These are phyloP conservation scores for Cladosporium halotolerans DNA, from an alignment of 2,329 filamentous ascomycete genomes.

Conservation along the genomic window DNA sequence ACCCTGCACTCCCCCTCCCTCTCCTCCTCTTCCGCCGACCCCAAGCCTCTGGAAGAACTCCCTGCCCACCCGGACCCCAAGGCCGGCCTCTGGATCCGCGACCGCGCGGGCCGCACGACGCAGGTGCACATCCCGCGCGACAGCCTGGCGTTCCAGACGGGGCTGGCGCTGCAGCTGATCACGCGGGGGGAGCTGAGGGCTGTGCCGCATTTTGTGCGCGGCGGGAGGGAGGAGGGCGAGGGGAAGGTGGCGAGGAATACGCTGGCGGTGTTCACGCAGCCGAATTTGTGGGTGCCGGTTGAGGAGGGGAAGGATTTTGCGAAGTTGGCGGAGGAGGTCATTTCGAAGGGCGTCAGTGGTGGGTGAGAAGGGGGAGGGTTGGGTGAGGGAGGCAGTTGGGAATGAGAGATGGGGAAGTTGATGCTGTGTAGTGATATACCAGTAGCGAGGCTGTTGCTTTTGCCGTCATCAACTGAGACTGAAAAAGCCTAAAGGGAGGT, in stretches of 20 bases:
- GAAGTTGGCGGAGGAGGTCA: constrained; percentile 55
- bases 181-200: constrained; percentile 87
- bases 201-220: constrained; percentile 90
- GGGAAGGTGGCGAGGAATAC: constrained; percentile 60
- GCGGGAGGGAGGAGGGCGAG: constrained; percentile 40
- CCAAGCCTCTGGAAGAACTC: constrained; percentile 60
- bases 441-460: too few relatives aligned
- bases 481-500: too few relatives aligned
- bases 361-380: not conserved
- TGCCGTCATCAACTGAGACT: too few relatives aligned
- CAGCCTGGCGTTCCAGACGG: constrained; percentile 93
- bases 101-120: constrained; percentile 71
- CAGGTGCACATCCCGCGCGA: constrained; percentile 88
- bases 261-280: constrained; percentile 93
- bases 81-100: constrained; percentile 90
- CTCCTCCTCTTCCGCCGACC: constrained; percentile 27
- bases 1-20: constrained; percentile 32
- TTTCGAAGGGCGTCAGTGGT: constrained; percentile 5
- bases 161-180: constrained; percentile 84
- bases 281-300: constrained; percentile 76
- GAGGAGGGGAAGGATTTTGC: constrained; percentile 70
- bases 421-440: too few relatives aligned
- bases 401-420: too few relatives aligned
- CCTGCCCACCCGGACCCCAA: constrained; percentile 69
- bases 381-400: not conserved